phyloP scores from a whole-genome alignment of 305 asterid genomes.

The Fraxinus angustifolia region DNA sequence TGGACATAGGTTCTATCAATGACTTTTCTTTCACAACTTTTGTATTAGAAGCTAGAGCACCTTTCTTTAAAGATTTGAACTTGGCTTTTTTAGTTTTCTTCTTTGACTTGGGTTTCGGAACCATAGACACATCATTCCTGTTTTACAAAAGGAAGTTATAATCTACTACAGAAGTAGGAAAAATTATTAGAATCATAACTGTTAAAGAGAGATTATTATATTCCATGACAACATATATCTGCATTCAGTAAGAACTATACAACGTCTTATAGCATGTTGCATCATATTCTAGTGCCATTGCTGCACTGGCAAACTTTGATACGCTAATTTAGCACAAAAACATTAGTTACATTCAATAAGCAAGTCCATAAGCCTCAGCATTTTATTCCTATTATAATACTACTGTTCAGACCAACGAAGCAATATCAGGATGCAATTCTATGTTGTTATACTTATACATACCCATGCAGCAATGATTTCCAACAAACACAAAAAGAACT shows the following conservation, averaged over 20 bases:
- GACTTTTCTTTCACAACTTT: constrained; percentile 55
- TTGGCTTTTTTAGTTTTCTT: constrained; percentile 82
- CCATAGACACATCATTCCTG: constrained; percentile 53
- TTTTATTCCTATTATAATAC: constrained; percentile 6
- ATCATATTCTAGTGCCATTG: constrained; percentile 8
- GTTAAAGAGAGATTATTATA: not conserved
- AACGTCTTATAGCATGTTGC: not conserved
- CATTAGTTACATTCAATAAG: not conserved
- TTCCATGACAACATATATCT: not conserved
- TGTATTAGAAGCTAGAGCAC: constrained; percentile 60
- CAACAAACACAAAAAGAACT: not conserved
- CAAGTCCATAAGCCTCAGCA: not conserved
- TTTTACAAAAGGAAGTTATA: constrained; percentile 25
- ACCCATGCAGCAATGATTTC: not conserved
- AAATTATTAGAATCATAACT: not conserved
- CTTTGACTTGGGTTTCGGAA: constrained; percentile 66
- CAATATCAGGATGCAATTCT: not conserved
- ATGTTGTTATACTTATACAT: not conserved
- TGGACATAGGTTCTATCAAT: constrained; percentile 53
- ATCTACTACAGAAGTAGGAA: constrained; percentile 16
- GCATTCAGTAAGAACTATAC: not conserved
- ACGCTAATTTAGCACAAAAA: constrained; percentile 2
- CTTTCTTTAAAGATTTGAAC: constrained; percentile 94
- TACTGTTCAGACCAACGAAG: not conserved
- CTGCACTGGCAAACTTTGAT: not conserved